phyloP scores from a whole-genome alignment of 495 filamentous ascomycete genomes.

The Evansstolkia leycettana region DNA sequence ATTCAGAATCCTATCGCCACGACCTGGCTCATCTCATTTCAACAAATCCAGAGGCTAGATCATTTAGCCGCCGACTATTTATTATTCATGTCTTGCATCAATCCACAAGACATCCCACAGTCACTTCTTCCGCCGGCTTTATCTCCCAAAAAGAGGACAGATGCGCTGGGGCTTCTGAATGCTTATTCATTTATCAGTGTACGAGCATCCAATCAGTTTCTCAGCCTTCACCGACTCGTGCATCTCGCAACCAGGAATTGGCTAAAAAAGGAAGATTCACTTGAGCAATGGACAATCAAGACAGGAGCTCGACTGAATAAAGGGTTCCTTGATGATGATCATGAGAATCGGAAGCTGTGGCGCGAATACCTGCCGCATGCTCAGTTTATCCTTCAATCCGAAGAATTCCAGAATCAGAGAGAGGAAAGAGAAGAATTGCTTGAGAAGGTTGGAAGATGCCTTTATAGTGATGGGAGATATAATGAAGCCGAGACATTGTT shows the following conservation, averaged over 20 bases:
- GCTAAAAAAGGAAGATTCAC: conserved; percentile 5
- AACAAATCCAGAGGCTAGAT: conserved; percentile 25
- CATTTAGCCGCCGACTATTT: conserved; percentile 23
- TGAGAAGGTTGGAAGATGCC: background rate
- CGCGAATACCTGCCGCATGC: conserved; percentile 23
- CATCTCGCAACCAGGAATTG: conserved; percentile 25
- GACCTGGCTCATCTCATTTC: conserved; percentile 44
- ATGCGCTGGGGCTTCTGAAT: conserved; percentile 18
- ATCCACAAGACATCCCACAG: conserved; percentile 12
- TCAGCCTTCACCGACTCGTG: conserved; percentile 14
- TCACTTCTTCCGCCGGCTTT: conserved; percentile 6
- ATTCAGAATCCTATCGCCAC: conserved; percentile 37
- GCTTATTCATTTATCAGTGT: conserved; percentile 25
- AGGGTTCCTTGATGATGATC: conserved; percentile 10
- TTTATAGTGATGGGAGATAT: conserved; percentile 6
- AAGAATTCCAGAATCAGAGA: background rate
- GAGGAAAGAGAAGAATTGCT: background rate
- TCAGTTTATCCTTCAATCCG: conserved; percentile 4
- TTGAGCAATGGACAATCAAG: conserved; percentile 3
- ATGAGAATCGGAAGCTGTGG: conserved; percentile 11
- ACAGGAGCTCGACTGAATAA: conserved; percentile 4
- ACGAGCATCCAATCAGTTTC: background rate
- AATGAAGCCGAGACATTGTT: conserved; percentile 8
- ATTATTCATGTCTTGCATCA: conserved; percentile 30
- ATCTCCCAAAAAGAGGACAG: conserved; percentile 5